Percentiles rank a stretch among this genome's conserved stretches.
These are phyloP conservation scores for Pleurotus ostreatus DNA, from an alignment of 768 basidiomycete genomes.

Conservation along the genomic window DNA sequence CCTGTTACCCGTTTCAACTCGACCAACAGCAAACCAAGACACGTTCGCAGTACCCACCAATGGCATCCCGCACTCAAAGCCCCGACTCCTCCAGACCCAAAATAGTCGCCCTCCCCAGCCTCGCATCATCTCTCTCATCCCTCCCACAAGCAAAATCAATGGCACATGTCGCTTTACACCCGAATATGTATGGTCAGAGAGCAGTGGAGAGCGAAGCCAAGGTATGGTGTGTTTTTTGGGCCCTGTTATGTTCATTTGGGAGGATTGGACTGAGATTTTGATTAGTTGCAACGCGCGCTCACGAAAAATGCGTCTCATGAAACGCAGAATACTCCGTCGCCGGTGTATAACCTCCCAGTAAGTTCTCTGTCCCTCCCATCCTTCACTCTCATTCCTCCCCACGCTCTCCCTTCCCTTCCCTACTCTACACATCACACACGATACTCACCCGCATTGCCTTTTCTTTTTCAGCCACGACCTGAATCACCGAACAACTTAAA, in stretches of 20 bases:
- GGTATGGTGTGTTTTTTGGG: constrained; percentile 30
- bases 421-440: too few relatives aligned
- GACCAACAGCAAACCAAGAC: too few relatives aligned
- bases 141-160: constrained; percentile 73
- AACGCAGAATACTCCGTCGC: constrained; percentile 26
- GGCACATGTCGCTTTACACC: constrained; percentile 61
- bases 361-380: too few relatives aligned
- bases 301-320: constrained; percentile 43
- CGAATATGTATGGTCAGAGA: constrained; percentile 62
- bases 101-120: constrained; percentile 65
- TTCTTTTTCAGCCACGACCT: constrained; percentile 22
- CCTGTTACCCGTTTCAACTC: too few relatives aligned
- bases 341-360: constrained; percentile 35
- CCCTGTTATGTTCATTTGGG: background rate
- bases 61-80: constrained; percentile 31
- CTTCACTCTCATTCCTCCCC: too few relatives aligned
- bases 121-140: constrained; percentile 63
- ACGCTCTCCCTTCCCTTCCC: too few relatives aligned
- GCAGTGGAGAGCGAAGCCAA: constrained; percentile 75
- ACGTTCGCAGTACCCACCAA: constrained; percentile 9
- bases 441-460: too few relatives aligned
- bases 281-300: constrained; percentile 59
- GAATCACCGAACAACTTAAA: constrained; percentile 30
- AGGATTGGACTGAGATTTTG: constrained; percentile 8
- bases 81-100: constrained; percentile 39